Conservation (phyloP, 2,329 filamentous ascomycete genomes). For the Setomelanomma holmii region DNA sequence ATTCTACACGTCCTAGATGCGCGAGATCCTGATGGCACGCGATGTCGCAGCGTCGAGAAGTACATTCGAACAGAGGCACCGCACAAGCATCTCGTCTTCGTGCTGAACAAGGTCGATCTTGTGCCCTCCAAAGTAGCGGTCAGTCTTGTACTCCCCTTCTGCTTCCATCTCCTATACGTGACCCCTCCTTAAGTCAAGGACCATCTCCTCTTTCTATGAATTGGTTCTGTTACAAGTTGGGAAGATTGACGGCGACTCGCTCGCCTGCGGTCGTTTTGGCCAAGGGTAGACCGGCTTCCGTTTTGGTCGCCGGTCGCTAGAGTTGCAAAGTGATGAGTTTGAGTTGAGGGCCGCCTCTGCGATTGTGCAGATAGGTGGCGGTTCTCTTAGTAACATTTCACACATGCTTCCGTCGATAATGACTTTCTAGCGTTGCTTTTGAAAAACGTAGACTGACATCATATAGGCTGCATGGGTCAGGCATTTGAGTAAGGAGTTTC, state of each 20-base stretch:
- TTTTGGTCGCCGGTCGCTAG: slow-evolving; percentile 85
- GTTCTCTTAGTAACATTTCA: slow-evolving; percentile 99
- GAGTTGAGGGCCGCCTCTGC: slow-evolving; percentile 92
- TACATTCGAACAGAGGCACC: slow-evolving; percentile 92
- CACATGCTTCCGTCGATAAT: slow-evolving; percentile 64
- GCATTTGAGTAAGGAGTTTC: slow-evolving; percentile 85
- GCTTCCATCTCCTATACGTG: slow-evolving; percentile 13
- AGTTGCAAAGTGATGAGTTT: slow-evolving; percentile 81
- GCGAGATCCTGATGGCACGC: slow-evolving; percentile 66
- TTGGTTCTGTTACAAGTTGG: slow-evolving; percentile 98
- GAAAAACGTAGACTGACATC: slow-evolving; percentile 34
- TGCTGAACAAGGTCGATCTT: slow-evolving; percentile 90
- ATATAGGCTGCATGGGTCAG: slow-evolving; percentile 90
- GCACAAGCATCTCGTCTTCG: slow-evolving; percentile 92
- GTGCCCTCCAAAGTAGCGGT: slow-evolving; percentile 93
- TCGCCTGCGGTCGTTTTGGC: slow-evolving; percentile 67
- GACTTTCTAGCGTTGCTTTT: slow-evolving; percentile 23
- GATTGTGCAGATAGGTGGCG: slow-evolving; percentile 67
- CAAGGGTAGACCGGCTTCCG: slow-evolving; percentile 76
- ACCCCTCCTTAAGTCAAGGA: slow-evolving; percentile 91
- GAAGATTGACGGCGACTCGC: slow-evolving; percentile 86
- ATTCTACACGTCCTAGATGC: slow-evolving; percentile 68
- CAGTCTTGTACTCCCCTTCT: slow-evolving; percentile 61
- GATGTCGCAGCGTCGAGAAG: slow-evolving; percentile 89
- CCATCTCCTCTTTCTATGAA: slow-evolving; percentile 75